A percentile compares a stretch with the other conserved stretches of the same genome.
Conservation (phyloP, 139 green algal genomes). For the Ettlia oleoabundans region DNA sequence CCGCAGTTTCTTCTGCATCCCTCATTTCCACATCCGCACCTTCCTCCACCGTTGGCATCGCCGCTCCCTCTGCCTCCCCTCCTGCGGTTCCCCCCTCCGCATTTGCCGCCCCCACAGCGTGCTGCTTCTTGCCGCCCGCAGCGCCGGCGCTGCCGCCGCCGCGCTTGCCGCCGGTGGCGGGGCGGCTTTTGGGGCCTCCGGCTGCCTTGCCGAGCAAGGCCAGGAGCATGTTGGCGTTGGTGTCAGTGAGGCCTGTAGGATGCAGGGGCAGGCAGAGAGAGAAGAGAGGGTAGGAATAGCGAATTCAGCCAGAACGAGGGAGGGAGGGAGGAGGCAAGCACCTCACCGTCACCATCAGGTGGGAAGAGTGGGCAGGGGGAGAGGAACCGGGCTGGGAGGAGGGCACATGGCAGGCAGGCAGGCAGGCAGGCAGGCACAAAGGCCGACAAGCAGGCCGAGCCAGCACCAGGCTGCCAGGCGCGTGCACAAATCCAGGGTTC, state of each 20-base stretch:
- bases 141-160: too few relatives aligned
- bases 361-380: too few relatives aligned
- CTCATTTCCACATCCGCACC: not conserved
- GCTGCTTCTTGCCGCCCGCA: not conserved
- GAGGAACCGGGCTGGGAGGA: too few relatives aligned
- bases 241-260: not conserved
- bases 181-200: not conserved
- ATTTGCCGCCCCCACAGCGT: not conserved
- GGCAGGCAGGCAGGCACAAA: not conserved
- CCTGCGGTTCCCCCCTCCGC: not conserved
- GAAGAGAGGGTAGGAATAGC: too few relatives aligned
- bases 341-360: too few relatives aligned
- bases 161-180: too few relatives aligned
- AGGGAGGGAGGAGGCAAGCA: too few relatives aligned
- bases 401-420: not conserved
- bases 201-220: conserved; percentile 16
- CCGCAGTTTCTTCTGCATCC: not conserved
- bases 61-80: not conserved
- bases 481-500: too few relatives aligned
- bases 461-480: too few relatives aligned
- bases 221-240: conserved; percentile 8
- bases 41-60: not conserved
- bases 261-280: too few relatives aligned
- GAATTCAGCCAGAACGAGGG: too few relatives aligned
- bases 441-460: too few relatives aligned